Base-by-base conservation (phyloP, 257 asterid species). In the Fraxinus excelsior region DNA sequence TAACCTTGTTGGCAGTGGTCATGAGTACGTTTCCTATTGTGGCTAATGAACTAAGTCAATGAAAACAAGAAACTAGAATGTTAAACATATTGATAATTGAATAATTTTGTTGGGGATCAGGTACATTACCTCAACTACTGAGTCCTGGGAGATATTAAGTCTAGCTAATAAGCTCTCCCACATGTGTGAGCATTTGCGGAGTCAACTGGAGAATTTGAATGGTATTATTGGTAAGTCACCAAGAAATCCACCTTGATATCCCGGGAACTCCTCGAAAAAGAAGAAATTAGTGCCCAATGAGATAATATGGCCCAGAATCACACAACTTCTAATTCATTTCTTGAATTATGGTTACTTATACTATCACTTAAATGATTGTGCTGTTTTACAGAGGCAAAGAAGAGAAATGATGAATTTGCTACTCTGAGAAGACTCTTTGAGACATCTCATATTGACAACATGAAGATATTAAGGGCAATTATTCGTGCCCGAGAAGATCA, bases 1-100 rank as follows among this genome's bases (percentile, higher is more conserved):
- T 79, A 94, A 85, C 80, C 97, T 90, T 79, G 74, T 85, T 7
- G 94, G 96, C 72, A 79, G 87, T 9, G 94, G 97, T 6, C 95
- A 90, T 8, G 98, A 91, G 98, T 94, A 87, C 10, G 88, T 70
- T 69, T 60, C 35, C n/a, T 67, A 42, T 42, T 75, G 5, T 66
- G 16, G n/a, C 29, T 40, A 25, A 66, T 32, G 34, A 31, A 28
- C 31, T 0, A 72, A 28, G n/a, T 12, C 0, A 5, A 71, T 71
- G 25, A 25, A 70, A 70, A 38, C 58, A 9, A 70, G 34, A 38
- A 70, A 5, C 3, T 2, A 2, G 53, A 37, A 9, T 16, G 10
- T 42, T 53, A 37, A 26, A 64, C 4, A 21, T 9, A 16, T 25
- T n/a, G 8, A 51, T 6, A 34, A 66, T 1, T 21, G 46, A 38